A percentile compares a stretch with the other conserved stretches of the same genome.
Conservation (phyloP, 495 filamentous ascomycete species). For the Penicillium diatomitis region DNA sequence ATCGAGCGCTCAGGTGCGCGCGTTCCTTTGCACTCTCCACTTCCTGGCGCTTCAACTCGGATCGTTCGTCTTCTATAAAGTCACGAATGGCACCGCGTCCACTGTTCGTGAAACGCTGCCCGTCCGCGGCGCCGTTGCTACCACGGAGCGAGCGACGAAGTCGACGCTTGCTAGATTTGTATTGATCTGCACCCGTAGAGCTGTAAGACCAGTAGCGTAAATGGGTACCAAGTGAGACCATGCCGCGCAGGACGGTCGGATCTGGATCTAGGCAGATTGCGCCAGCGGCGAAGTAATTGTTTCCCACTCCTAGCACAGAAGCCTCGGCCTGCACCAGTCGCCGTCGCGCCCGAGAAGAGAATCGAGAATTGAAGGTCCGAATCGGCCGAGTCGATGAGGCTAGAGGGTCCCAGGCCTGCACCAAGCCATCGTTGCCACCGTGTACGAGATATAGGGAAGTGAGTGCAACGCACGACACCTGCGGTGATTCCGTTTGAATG, state of each 20-base stretch:
- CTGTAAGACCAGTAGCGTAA: constrained; percentile 92
- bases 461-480: constrained; percentile 76
- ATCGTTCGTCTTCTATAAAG: constrained; percentile 73
- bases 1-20: constrained; percentile 60
- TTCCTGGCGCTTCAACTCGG: constrained; percentile 71
- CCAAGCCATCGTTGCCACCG: constrained; percentile 89
- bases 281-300: constrained; percentile 75
- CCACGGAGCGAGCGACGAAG: constrained; percentile 51
- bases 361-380: constrained; percentile 81
- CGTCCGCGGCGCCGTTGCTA: constrained; percentile 44
- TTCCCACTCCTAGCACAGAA: constrained; percentile 52
- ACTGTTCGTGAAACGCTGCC: constrained; percentile 47
- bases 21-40: constrained; percentile 51
- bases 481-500: constrained; percentile 86
- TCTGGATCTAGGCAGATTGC: constrained; percentile 85
- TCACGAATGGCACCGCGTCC: constrained; percentile 58
- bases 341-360: constrained; percentile 70
- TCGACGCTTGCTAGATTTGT: constrained; percentile 53
- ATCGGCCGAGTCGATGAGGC: constrained; percentile 72
- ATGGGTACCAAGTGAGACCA: constrained; percentile 78
- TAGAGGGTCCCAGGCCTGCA: constrained; percentile 94
- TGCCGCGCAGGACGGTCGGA: constrained; percentile 79
- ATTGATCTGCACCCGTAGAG: constrained; percentile 56
- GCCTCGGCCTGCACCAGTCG: constrained; percentile 64
- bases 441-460: constrained; percentile 84